Percentiles rank a stretch among this genome's conserved stretches.
Evolutionary conservation across 2,329 filamentous ascomycete species (phyloP).

Genomic region (Paecilomyces formosus): DNA sequence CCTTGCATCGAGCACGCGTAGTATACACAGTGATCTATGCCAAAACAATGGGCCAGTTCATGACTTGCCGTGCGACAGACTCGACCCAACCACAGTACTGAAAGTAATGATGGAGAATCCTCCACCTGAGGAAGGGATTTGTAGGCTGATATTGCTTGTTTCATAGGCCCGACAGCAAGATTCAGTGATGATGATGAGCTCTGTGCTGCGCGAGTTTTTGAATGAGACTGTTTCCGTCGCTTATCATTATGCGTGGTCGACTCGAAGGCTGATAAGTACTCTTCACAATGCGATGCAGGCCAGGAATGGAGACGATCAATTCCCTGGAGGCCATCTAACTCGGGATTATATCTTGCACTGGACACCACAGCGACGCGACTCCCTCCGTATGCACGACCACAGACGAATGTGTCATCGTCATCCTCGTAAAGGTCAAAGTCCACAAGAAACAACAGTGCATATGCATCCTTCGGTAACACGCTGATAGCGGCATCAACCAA

Average conservation of each 20-base stretch:
- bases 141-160: background rate
- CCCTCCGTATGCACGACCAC: constrained; percentile 59
- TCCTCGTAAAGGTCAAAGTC: constrained; percentile 60
- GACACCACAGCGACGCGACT: constrained; percentile 57
- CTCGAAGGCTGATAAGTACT: too few relatives aligned
- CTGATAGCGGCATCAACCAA: constrained; percentile 51
- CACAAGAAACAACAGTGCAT: constrained; percentile 50
- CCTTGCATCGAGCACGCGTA: constrained; percentile 29
- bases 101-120: background rate
- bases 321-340: constrained; percentile 35
- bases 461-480: constrained; percentile 51
- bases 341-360: constrained; percentile 54
- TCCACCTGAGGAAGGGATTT: too few relatives aligned
- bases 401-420: constrained; percentile 60
- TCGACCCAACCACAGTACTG: constrained; percentile 50
- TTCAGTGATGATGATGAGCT: constrained; percentile 1
- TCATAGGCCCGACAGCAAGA: background rate
- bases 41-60: constrained; percentile 62
- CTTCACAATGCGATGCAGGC: constrained; percentile 55
- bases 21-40: constrained; percentile 55
- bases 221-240: too few relatives aligned
- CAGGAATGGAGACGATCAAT: constrained; percentile 50
- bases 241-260: too few relatives aligned
- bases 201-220: constrained; percentile 9
- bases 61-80: constrained; percentile 54